Evolutionary conservation across 2,329 filamentous ascomycete genomes (phyloP).

Genomic region (Didymella segeticola): DNA sequence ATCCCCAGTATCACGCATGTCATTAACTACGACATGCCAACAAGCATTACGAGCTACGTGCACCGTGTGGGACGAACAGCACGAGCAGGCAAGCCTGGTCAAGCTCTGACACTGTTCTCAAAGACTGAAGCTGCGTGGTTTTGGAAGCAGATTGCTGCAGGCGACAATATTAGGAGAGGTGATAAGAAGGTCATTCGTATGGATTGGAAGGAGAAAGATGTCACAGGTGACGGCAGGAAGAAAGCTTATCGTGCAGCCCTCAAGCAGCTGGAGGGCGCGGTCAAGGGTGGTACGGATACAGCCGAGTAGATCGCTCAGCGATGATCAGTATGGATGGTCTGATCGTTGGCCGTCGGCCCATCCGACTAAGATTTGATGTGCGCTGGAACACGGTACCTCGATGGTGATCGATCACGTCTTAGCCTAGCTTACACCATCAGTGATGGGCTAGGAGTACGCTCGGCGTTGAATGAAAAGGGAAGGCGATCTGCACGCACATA

Average conservation of each 20-base stretch:
- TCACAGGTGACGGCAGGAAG: constrained; percentile 50
- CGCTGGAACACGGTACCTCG: neutral
- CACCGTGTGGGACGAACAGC: constrained; percentile 93
- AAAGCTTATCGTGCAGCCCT: constrained; percentile 62
- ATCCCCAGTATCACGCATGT: constrained; percentile 80
- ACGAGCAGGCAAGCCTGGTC: constrained; percentile 75
- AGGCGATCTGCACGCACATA: constrained; percentile 6
- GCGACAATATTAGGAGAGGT: constrained; percentile 57
- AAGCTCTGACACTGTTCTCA: constrained; percentile 85
- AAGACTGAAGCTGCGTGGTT: constrained; percentile 91
- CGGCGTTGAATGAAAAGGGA: neutral
- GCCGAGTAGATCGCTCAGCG: constrained; percentile 12
- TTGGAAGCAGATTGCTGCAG: constrained; percentile 77
- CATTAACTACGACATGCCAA: constrained; percentile 91
- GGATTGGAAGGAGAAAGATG: constrained; percentile 50
- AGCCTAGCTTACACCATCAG: neutral
- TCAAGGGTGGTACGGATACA: constrained; percentile 44
- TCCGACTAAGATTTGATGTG: neutral
- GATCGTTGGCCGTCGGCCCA: constrained; percentile 10
- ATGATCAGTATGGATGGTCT: constrained; percentile 5
- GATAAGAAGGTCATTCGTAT: constrained; percentile 54
- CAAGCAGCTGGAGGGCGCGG: constrained; percentile 68
- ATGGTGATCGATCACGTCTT: constrained; percentile 1
- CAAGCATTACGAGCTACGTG: constrained; percentile 81
- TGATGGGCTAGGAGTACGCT: constrained; percentile 3